Evolutionary conservation across 2,329 filamentous ascomycete species (phyloP).

Genomic region (Venturia carpophila): DNA sequence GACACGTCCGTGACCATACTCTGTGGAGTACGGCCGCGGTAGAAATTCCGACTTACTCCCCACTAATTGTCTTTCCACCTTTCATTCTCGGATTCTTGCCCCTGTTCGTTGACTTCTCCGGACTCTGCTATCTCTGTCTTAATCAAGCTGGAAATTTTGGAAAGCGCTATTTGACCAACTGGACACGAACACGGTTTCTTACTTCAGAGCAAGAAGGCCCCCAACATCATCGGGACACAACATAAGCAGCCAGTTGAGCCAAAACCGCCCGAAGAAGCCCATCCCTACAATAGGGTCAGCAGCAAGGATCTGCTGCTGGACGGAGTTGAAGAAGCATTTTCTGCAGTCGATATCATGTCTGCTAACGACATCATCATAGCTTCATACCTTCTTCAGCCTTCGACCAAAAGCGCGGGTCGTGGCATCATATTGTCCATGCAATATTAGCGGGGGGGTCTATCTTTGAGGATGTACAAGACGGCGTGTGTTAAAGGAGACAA

Average conservation of each 20-base stretch:
- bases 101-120: background rate
- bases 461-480: conserved; percentile 1
- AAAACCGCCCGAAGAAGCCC: background rate
- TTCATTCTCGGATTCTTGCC: background rate
- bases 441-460: background rate
- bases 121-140: background rate
- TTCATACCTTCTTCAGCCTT: background rate
- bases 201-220: background rate
- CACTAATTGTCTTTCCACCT: background rate
- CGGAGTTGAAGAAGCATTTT: too few species aligned
- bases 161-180: background rate
- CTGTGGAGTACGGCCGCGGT: background rate
- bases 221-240: background rate
- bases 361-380: background rate
- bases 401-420: background rate
- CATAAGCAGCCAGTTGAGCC: background rate
- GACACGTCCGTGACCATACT: background rate
- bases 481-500: background rate
- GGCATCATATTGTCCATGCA: background rate
- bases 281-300: background rate
- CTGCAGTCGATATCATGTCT: background rate
- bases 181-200: background rate
- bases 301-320: background rate
- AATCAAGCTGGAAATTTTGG: background rate
- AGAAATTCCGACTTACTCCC: background rate